These are phyloP conservation scores for Paecilomyces formosus DNA, from an alignment of 2,329 filamentous ascomycete genomes.

Conservation along the genomic window DNA sequence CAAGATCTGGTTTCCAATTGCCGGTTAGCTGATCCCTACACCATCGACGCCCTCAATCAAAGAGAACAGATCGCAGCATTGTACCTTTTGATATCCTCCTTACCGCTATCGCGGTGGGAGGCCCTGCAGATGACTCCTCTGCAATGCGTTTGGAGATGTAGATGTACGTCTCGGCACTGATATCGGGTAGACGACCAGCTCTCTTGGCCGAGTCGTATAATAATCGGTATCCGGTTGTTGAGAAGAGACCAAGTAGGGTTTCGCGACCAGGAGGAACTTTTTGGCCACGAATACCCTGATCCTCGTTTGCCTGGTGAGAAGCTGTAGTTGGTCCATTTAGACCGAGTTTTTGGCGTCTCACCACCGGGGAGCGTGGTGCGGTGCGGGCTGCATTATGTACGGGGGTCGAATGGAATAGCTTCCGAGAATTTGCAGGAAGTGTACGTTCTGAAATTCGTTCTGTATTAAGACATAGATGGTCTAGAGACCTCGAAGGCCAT, in stretches of 20 bases:
- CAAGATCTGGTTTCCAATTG: background rate
- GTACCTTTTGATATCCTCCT: conserved; percentile 2
- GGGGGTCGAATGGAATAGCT: background rate
- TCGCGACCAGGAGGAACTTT: background rate
- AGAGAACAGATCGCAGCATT: background rate
- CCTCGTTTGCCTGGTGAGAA: background rate
- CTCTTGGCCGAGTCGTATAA: background rate
- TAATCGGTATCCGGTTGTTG: background rate
- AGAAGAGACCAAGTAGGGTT: background rate
- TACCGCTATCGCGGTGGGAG: background rate
- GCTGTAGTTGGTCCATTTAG: background rate
- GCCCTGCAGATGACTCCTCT: background rate
- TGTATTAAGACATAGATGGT: background rate
- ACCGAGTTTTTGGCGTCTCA: background rate
- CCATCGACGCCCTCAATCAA: background rate
- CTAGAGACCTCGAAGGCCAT: background rate
- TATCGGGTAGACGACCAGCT: background rate
- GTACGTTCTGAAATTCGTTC: background rate
- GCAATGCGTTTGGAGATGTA: background rate
- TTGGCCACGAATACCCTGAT: background rate
- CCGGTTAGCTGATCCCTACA: background rate
- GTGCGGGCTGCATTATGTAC: background rate
- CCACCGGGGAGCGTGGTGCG: background rate
- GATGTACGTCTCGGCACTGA: background rate
- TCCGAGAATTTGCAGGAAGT: background rate